Evolutionary conservation across 495 filamentous ascomycete species (phyloP).

Genomic region (Tricharina praecox): DNA sequence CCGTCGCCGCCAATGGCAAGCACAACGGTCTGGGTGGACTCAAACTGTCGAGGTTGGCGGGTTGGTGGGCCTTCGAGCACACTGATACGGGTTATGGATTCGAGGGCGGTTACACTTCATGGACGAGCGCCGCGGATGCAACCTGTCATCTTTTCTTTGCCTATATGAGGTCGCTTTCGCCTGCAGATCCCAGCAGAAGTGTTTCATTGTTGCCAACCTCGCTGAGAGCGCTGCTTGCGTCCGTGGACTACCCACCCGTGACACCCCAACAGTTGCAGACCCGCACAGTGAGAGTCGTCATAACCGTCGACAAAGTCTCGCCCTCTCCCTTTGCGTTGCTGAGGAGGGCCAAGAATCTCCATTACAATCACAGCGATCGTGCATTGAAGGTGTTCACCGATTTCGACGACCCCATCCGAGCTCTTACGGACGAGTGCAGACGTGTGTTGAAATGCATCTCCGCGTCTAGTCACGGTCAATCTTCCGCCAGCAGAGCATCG

Average conservation of each 20-base stretch:
- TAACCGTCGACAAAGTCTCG: slow-evolving; percentile 92
- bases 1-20: slow-evolving; percentile 61
- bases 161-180: slow-evolving; percentile 76
- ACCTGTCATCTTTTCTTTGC: slow-evolving; percentile 95
- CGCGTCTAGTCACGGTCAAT: slow-evolving; percentile 74
- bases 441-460: slow-evolving; percentile 81
- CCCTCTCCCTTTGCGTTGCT: slow-evolving; percentile 85
- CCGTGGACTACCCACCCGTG: slow-evolving; percentile 87
- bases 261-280: slow-evolving; percentile 61
- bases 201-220: slow-evolving; percentile 76
- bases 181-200: slow-evolving; percentile 46
- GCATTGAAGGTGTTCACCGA: slow-evolving; percentile 68
- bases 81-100: slow-evolving; percentile 76
- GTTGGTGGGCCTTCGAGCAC: slow-evolving; percentile 98
- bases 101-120: slow-evolving; percentile 80
- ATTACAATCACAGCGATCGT: slow-evolving; percentile 75
- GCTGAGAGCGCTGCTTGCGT: slow-evolving; percentile 71
- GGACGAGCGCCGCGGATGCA: slow-evolving; percentile 81
- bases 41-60: slow-evolving; percentile 85
- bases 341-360: slow-evolving; percentile 82
- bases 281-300: slow-evolving; percentile 71
- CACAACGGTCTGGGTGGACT: slow-evolving; percentile 83
- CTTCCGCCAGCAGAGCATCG: slow-evolving; percentile 49
- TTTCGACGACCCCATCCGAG: slow-evolving; percentile 75
- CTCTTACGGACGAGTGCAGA: slow-evolving; percentile 82